Percentiles rank a stretch among this genome's conserved stretches.
These are phyloP conservation scores for Dothideomycetes sp. DNA, from an alignment of 2,329 filamentous ascomycete species.

Conservation along the genomic window DNA sequence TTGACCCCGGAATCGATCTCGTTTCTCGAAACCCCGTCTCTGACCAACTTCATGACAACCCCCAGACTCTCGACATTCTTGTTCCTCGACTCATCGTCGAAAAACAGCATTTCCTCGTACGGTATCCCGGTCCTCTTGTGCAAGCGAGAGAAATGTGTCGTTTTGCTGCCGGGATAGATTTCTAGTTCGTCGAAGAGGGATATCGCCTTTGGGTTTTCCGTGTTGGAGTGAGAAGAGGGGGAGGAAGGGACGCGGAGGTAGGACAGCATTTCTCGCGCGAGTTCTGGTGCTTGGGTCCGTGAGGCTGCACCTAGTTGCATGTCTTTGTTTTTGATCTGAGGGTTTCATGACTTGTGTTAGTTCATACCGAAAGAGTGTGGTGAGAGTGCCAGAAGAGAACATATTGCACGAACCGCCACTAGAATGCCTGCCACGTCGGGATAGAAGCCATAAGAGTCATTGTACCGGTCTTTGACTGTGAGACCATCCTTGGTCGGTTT, in stretches of 20 bases:
- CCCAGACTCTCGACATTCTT: conserved; percentile 71
- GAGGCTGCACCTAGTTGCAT: conserved; percentile 65
- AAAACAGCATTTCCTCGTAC: conserved; percentile 86
- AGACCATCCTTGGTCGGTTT: conserved; percentile 38
- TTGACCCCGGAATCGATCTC: conserved; percentile 73
- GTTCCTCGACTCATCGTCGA: conserved; percentile 86
- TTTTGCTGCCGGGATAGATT: conserved; percentile 69
- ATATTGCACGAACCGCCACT: conserved; percentile 28
- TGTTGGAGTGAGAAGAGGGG: conserved; percentile 36
- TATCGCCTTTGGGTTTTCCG: conserved; percentile 26
- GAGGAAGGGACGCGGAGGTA: conserved; percentile 54
- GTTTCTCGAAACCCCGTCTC: conserved; percentile 64
- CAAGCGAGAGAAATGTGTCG: conserved; percentile 71
- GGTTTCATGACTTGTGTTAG: conserved; percentile 32
- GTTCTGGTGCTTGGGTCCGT: conserved; percentile 67
- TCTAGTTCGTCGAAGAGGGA: conserved; percentile 50
- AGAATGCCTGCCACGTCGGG: conserved; percentile 35
- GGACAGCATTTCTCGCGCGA: conserved; percentile 72
- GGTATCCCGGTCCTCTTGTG: conserved; percentile 59
- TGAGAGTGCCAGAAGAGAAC: too few relatives aligned
- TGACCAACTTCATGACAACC: conserved; percentile 74
- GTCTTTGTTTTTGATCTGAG: conserved; percentile 41
- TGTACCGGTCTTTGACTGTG: conserved; percentile 43
- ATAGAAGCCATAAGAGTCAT: conserved; percentile 40
- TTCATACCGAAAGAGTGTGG: too few relatives aligned